Evolutionary conservation across 306 rosid genomes (phyloP).

Genomic region (Prunus persica): DNA sequence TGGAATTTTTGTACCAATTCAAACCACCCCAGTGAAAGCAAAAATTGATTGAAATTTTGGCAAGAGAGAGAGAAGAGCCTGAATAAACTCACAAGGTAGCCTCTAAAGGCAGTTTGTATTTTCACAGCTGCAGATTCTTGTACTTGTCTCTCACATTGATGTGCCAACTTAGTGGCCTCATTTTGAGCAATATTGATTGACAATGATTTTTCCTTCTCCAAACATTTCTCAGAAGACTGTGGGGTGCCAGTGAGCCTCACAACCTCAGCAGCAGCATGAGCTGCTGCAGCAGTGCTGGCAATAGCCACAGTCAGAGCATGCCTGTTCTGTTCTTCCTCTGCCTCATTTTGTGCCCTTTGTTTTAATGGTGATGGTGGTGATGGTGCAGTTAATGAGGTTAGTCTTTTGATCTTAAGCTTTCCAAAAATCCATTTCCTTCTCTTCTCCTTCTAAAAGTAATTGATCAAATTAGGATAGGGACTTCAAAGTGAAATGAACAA

Average conservation of each 20-base stretch:
- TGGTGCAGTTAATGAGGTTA: constrained; percentile 55
- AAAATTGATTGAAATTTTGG: not conserved
- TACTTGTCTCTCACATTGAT: constrained; percentile 34
- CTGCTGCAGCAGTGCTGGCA: constrained; percentile 58
- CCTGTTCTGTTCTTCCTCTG: constrained; percentile 58
- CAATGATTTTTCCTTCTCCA: constrained; percentile 21
- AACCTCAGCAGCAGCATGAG: constrained; percentile 54
- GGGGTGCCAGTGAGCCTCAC: constrained; percentile 40
- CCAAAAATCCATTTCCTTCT: constrained; percentile 80
- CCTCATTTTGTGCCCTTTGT: constrained; percentile 27
- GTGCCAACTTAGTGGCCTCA: constrained; percentile 25
- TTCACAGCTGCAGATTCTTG: constrained; percentile 55
- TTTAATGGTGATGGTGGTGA: constrained; percentile 24
- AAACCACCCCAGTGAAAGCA: not conserved
- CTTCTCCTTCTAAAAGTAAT: constrained; percentile 55
- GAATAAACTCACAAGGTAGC: constrained; percentile 73
- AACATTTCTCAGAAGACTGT: constrained; percentile 25
- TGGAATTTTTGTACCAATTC: not conserved
- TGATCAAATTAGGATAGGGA: not conserved
- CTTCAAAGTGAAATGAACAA: not conserved
- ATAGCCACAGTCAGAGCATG: constrained; percentile 58
- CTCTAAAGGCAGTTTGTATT: constrained; percentile 79
- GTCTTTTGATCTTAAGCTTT: constrained; percentile 51
- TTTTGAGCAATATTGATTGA: constrained; percentile 20
- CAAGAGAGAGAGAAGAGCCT: not conserved